Evolutionary conservation across 2,329 filamentous ascomycete species (phyloP).

Genomic region (Pseudodiploospora longispora): DNA sequence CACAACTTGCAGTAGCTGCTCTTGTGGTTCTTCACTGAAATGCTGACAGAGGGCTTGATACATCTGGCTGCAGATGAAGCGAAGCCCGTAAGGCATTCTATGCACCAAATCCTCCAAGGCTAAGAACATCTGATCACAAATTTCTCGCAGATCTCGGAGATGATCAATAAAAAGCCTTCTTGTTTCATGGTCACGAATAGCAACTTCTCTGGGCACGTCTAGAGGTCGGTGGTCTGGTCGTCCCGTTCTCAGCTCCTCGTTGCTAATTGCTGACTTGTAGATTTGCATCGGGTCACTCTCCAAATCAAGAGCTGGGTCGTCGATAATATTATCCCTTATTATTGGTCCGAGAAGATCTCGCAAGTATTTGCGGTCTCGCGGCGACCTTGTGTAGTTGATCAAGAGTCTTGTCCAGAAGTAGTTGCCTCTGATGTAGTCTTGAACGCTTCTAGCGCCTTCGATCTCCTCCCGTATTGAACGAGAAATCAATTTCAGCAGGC

Average conservation of each 20-base stretch:
- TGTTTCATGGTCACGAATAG: conserved; percentile 93
- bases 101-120: conserved; percentile 75
- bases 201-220: conserved; percentile 82
- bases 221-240: conserved; percentile 70
- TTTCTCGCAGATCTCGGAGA: conserved; percentile 85
- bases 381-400: conserved; percentile 79
- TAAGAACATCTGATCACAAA: conserved; percentile 82
- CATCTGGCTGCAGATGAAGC: conserved; percentile 80
- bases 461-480: conserved; percentile 81
- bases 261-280: conserved; percentile 90
- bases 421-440: conserved; percentile 82
- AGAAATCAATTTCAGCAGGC: conserved; percentile 80
- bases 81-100: conserved; percentile 86
- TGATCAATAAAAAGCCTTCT: conserved; percentile 89
- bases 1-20: conserved; percentile 72
- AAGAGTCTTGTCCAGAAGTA: conserved; percentile 91
- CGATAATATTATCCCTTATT: conserved; percentile 85
- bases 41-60: conserved; percentile 69
- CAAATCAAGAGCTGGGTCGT: conserved; percentile 81
- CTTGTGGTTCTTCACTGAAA: conserved; percentile 73
- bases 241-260: conserved; percentile 90
- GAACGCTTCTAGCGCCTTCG: conserved; percentile 60
- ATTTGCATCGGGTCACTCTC: conserved; percentile 98
- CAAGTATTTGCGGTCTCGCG: conserved; percentile 85
- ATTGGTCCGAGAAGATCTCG: conserved; percentile 77